These are phyloP conservation scores for Alliaria petiolata DNA, from an alignment of 345 rosid species.

Conservation along the genomic window DNA sequence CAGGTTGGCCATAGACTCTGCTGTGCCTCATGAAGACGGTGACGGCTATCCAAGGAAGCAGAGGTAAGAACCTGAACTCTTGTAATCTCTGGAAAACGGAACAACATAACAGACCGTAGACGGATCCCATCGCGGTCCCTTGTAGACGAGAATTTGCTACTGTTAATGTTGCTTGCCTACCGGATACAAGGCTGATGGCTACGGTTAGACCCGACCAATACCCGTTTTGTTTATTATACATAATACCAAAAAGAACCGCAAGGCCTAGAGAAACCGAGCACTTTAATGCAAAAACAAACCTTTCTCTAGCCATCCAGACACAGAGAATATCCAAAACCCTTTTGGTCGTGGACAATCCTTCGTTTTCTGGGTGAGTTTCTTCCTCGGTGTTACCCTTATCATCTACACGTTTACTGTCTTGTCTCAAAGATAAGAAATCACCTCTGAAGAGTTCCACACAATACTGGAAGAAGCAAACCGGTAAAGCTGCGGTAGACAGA, in stretches of 20 bases:
- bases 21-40: slow-evolving; percentile 58
- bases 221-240: slow-evolving; percentile 50
- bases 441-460: slow-evolving; percentile 50
- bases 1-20: slow-evolving; percentile 62
- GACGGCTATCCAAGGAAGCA: slow-evolving; percentile 62
- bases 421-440: slow-evolving; percentile 25
- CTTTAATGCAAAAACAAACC: slow-evolving; percentile 43
- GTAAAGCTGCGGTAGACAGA: slow-evolving; percentile 35
- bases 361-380: neutral
- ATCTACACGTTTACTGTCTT: neutral
- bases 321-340: slow-evolving; percentile 20
- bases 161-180: slow-evolving; percentile 54
- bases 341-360: neutral
- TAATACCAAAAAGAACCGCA: slow-evolving; percentile 55
- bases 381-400: neutral
- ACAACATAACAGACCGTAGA: slow-evolving; percentile 59
- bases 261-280: slow-evolving; percentile 65
- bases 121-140: slow-evolving; percentile 77
- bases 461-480: slow-evolving; percentile 49
- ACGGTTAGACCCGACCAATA: slow-evolving; percentile 76
- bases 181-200: slow-evolving; percentile 57
- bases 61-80: slow-evolving; percentile 46
- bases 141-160: slow-evolving; percentile 61
- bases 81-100: slow-evolving; percentile 34
- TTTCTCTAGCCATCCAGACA: slow-evolving; percentile 31